Evolutionary conservation across 106 monocot genomes (phyloP).

Genomic region (Platanthera guangdongensis): DNA sequence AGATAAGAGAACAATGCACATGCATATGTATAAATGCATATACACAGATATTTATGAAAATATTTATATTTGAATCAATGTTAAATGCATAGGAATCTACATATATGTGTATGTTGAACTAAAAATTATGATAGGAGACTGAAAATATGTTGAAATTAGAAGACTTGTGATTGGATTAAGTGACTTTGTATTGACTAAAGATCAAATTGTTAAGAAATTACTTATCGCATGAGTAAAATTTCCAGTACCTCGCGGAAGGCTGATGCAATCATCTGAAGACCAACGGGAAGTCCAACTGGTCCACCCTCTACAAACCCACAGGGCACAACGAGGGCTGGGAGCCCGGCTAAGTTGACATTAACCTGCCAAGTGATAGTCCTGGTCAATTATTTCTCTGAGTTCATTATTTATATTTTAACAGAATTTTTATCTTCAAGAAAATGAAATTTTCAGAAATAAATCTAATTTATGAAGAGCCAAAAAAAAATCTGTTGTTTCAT

Average conservation of each 20-base stretch:
- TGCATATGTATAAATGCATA: no score
- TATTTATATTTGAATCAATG: no score
- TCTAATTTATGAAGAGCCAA: neutral
- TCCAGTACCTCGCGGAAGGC: constrained; percentile 66
- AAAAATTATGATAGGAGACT: no score
- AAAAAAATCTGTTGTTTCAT: neutral
- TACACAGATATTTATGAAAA: no score
- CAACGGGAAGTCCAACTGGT: constrained; percentile 60
- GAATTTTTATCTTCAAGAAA: neutral
- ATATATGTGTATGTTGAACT: no score
- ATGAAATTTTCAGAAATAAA: neutral
- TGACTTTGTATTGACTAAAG: no score
- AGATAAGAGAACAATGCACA: no score
- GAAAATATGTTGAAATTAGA: no score
- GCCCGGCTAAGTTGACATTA: constrained; percentile 92
- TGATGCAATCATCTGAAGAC: constrained; percentile 90
- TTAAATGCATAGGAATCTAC: no score
- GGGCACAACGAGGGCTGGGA: constrained; percentile 87
- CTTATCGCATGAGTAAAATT: neutral
- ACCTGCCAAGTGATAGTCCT: constrained; percentile 35
- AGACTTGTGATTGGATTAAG: no score
- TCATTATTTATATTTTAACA: neutral
- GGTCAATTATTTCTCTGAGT: neutral
- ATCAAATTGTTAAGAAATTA: no score
- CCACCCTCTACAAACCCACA: constrained; percentile 90